Base-by-base conservation (phyloP, 2,329 filamentous ascomycete genomes). In the Apiospora malaysiana region DNA sequence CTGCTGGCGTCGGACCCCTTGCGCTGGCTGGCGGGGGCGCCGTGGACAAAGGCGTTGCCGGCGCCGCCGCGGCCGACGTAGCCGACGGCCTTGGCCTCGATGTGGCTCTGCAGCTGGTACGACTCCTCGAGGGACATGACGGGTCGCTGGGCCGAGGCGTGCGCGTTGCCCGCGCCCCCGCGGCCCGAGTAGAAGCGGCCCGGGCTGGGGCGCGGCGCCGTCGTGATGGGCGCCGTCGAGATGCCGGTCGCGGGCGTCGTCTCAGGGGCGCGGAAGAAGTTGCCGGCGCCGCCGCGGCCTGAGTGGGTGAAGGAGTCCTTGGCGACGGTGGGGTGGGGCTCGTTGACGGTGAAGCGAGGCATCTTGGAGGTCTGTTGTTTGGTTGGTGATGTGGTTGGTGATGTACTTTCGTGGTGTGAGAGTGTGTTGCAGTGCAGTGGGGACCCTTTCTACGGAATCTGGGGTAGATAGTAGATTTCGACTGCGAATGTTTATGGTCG, bases 61-160 rank as follows among this genome's bases (percentile, higher is more conserved):
- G 89, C 89, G 69, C 90, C 90, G 73, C 90, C 90, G 65, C 90
- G 88, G 72, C 90, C 90, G 74, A 91, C 87, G 80, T 90, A 85
- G 82, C 88, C 89, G 27, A 86, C 83, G 69, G 86, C 83, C 76
- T 85, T 82, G 74, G 85, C 83, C 77, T 86, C 85, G 70, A 88
- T 82, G 71, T 86, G 82, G 76, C 85, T 84, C 76, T 88, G 86
- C 73, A 86, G 85, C 75, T 85, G 81, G 76, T 89, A 87, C 79
- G 92, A 90, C 82, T 92, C 90, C 79, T 92, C 90, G 81, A 93
- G 93, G 72, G 85, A 87, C 81, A 92, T 86, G 75, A 88, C 86
- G 76, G 87, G 85, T 67, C 88, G 85, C 78, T 89, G 83, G 70
- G 82, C 79, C 69, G 85, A 80, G 63, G 82, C 77, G 80, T 86